Evolutionary conservation across 2,329 filamentous ascomycete species (phyloP), one percentile per base, ranked within the genome.

Genomic region (Cladosporium sp.): DNA sequence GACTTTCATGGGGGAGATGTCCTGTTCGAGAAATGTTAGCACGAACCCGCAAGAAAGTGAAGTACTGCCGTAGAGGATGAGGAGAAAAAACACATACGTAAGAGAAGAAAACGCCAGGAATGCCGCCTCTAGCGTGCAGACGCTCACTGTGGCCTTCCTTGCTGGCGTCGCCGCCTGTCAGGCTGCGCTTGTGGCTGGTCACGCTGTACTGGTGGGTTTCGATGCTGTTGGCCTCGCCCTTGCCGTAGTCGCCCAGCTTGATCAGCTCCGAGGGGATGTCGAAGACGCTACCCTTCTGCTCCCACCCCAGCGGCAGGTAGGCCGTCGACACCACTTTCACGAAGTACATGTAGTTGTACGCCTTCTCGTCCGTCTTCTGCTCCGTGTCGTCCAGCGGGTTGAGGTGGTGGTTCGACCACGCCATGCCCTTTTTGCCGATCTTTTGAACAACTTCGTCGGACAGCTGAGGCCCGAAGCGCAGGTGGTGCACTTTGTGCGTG

Each of bases 1-100:
- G 54, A 99, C 92, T 75, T 97, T 99, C 93, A 99, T 99, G 4
- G 93, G 93, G 2, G 92, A 97, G 69, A 99, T 99, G 63, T 99
- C 93, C 62, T 67, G 44, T 6, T 9, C 30, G 6, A 20, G 36
- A 50, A 3, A 49, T 19, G 27, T 29, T n/a, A 18, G 5, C 1
- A n/a, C 22, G n/a, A 22, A 7, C 13, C 15, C n/a, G 32, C 12
- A 18, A 20, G 15, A 39, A 22, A 19, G 18, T 5, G 7, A 36
- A 36, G 18, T n/a, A 19, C 7, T 11, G 6, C 27, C 36, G 40
- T 24, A 4, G n/a, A 15, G 24, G 20, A 18, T n/a, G 7, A 22
- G 30, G 42, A 1, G 3, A 22, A 4, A 15, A 13, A 34, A 47
- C 17, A 81, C 86, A 80, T 77, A 91, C 88, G 63, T 99, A 99